Evolutionary conservation across 2,329 filamentous ascomycete genomes (phyloP), one percentile per base, ranked within the genome.

Genomic region (Mariannaea elegans): DNA sequence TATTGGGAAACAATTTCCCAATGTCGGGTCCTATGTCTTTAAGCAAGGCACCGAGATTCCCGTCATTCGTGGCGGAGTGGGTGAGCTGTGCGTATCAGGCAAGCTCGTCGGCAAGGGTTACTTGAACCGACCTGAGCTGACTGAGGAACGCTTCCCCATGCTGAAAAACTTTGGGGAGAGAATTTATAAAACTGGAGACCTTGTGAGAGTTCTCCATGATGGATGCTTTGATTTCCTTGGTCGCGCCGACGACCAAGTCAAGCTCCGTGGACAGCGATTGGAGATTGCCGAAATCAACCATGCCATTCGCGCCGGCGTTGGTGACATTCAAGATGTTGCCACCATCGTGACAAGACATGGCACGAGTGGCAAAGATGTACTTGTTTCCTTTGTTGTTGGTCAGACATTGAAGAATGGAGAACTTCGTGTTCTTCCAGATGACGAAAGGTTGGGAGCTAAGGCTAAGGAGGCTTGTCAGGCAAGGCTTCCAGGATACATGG

Each of bases 271-370:
- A 0, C 94, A 97, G 73, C 84, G 94, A 13, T 83, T 98, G 1
- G 94, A 98, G 71, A 90, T 97, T 61, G 91, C 90, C 1, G 94
- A 98, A 77, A 97, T 97, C 74, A 95, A 97, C 67, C 89, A 94
- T 47, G 86, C 90, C 8, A 92, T 97, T 67, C 88, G 87, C 45
- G 80, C 84, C 18, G 84, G 85, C 0, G 81, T 86, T 0, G 63
- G 74, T 0, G 78, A 78, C 1, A 77, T 95, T 8, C 80, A 84
- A 13, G 92, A 97, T 66, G 88, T 92, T 0, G 87, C 88, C 3
- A 96, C 93, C 0, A 78, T 96, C 13, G 91, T 97, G 1, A 76
- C 81, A 3, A 90, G 89, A 58, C 90, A 93, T 68, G 82, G 80
- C 0, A 86, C 84, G 6, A 89, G 91, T 61, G 86, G 89, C n/a